A percentile compares a stretch with the other conserved stretches of the same genome.
Evolutionary conservation across 371 early-diverging fungal species (phyloP).

Genomic region (Haplosporangium sp.): DNA sequence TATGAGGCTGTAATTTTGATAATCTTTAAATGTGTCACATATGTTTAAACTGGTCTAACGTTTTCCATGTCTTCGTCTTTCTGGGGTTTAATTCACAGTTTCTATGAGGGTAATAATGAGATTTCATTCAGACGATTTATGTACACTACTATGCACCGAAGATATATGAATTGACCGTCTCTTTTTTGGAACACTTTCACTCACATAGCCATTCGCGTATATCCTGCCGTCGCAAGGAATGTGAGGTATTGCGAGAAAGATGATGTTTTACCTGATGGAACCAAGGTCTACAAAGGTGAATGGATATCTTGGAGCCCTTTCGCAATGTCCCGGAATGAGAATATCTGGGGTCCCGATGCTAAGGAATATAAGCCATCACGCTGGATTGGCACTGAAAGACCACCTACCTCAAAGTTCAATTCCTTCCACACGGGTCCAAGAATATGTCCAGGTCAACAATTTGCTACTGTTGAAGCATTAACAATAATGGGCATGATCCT

Average conservation of each 20-base stretch:
- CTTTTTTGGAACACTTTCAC: background rate
- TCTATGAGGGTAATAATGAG: background rate
- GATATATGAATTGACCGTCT: background rate
- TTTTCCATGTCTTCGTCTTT: too few species aligned
- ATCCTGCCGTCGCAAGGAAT: slow-evolving; percentile 63
- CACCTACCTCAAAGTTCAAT: slow-evolving; percentile 49
- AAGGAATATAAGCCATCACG: slow-evolving; percentile 72
- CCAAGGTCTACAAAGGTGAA: slow-evolving; percentile 62
- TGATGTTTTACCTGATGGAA: slow-evolving; percentile 74
- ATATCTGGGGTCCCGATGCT: slow-evolving; percentile 74
- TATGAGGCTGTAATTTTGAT: background rate
- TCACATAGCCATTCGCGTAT: slow-evolving; percentile 9
- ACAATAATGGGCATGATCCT: slow-evolving; percentile 61
- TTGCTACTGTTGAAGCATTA: slow-evolving; percentile 65
- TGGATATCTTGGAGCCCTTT: slow-evolving; percentile 64
- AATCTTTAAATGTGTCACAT: too few species aligned
- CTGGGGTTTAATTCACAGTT: background rate
- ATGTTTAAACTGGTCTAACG: too few species aligned
- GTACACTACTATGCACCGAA: background rate
- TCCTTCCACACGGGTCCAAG: slow-evolving; percentile 66
- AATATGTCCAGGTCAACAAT: slow-evolving; percentile 60
- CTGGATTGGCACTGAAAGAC: slow-evolving; percentile 59
- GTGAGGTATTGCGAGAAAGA: slow-evolving; percentile 67
- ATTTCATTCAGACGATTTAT: background rate
- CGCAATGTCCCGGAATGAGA: slow-evolving; percentile 65